Percentiles rank a stretch among this genome's conserved stretches.
These are phyloP conservation scores for Fraxinus angustifolia DNA, from an alignment of 305 asterid genomes.

Conservation along the genomic window DNA sequence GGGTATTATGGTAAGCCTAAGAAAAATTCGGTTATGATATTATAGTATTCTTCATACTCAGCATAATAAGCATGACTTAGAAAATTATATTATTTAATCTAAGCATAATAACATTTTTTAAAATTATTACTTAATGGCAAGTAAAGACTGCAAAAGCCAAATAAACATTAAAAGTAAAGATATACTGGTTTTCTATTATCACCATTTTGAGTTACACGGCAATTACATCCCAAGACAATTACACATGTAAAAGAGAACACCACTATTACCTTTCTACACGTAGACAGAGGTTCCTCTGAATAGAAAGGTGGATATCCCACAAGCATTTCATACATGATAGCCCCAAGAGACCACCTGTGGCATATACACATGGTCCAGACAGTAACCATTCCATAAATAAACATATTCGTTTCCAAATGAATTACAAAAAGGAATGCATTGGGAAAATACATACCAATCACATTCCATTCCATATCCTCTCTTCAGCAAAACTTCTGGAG, in stretches of 20 bases:
- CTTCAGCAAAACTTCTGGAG: constrained; percentile 87
- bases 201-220: background rate
- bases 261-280: constrained; percentile 79
- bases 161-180: background rate
- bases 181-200: background rate
- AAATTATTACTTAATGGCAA: background rate
- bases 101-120: background rate
- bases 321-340: constrained; percentile 94
- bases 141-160: background rate
- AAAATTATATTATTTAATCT: background rate
- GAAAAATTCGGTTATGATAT: background rate
- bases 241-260: background rate
- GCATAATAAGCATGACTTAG: background rate
- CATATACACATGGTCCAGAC: constrained; percentile 18
- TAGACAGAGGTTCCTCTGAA: constrained; percentile 94
- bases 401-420: background rate
- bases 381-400: constrained; percentile 19
- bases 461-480: constrained; percentile 95
- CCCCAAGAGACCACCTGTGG: constrained; percentile 94
- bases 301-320: constrained; percentile 95
- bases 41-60: background rate
- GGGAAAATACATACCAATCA: constrained; percentile 61
- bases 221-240: constrained; percentile 10
- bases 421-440: constrained; percentile 15
- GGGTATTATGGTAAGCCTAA: background rate